Base-by-base conservation (phyloP, 2,329 filamentous ascomycete genomes). In the Aspergillus bombycis region DNA sequence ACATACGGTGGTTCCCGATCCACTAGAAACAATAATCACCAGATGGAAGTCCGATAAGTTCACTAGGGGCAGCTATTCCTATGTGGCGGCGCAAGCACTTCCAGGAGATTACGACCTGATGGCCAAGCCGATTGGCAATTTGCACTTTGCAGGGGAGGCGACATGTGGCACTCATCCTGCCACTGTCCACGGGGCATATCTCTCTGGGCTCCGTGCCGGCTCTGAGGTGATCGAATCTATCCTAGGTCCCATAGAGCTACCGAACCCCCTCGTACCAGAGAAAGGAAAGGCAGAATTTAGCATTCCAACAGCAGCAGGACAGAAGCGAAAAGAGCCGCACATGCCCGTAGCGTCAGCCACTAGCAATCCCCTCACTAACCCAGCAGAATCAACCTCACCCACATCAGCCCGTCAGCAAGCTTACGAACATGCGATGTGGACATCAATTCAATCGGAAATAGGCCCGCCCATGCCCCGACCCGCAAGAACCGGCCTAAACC, bases 91-190 rank as follows among this genome's bases (percentile, higher is more conserved):
- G 7, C 85, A 88, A 54, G 94, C 97, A 78, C 85, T 88, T 58
- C 87, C 91, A 2, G 91, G 93, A 58, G 95, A 99, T 75, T 99
- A 99, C 78, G 92, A 98, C 75, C 83, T 88, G 36, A 97, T 99
- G 92, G 93, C 95, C 2, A 86, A 87, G 56, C 83, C 91, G 1
- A 84, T 97, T 36, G 94, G 93, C 36, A 96, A 96, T 67, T 82
- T 99, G 10, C 92, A 94, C 78, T 99, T 99, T 78, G 95, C 94
- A 19, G 95, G 95, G 55, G 95, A 99, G 78, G 95, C 97, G 65
- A 99, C 96, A 0, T 97, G 92, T 70, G 93, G 92, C 54, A 97
- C 93, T 0, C 94, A 99, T 75, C 95, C 96, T 14, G 95, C 96
- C 36, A 99, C 95, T 2, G 95, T 99, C 0, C 95, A 99, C 70